phyloP scores from a whole-genome alignment of 169 alveolate genomes.

The Cryptosporidium baileyi region DNA sequence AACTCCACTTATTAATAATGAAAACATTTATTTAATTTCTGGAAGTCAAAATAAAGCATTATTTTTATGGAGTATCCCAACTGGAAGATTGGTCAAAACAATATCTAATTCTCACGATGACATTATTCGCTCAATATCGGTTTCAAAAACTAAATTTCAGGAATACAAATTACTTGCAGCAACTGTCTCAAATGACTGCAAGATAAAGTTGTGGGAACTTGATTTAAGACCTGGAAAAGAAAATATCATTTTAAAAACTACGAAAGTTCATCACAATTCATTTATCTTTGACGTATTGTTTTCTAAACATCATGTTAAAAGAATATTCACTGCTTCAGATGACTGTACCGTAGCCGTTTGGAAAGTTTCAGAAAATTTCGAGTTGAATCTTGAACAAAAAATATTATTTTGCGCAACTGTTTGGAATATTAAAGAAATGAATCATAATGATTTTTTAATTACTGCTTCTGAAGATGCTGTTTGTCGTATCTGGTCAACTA shows the following conservation, averaged over 20 bases:
- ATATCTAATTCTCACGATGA: slow-evolving; percentile 27
- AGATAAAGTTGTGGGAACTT: slow-evolving; percentile 43
- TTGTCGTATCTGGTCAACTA: slow-evolving; percentile 44
- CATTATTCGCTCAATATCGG: slow-evolving; percentile 43
- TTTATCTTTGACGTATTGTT: slow-evolving; percentile 30
- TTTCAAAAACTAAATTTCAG: background rate
- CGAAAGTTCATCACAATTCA: slow-evolving; percentile 7
- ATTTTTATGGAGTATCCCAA: slow-evolving; percentile 16
- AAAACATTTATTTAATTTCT: slow-evolving; percentile 1
- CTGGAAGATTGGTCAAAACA: background rate
- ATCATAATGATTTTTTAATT: background rate
- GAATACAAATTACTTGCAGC: background rate
- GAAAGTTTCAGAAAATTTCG: background rate
- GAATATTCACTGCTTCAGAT: slow-evolving; percentile 68
- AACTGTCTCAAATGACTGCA: slow-evolving; percentile 54
- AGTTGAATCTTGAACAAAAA: background rate
- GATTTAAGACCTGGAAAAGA: background rate
- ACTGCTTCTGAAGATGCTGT: slow-evolving; percentile 37
- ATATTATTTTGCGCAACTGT: slow-evolving; percentile 7
- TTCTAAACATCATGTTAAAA: background rate
- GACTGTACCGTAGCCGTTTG: slow-evolving; percentile 32
- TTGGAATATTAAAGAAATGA: slow-evolving; percentile 43
- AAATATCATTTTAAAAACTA: background rate
- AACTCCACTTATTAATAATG: background rate
- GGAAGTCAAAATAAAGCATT: slow-evolving; percentile 55